Percentiles rank a stretch among this genome's conserved stretches.
These are phyloP conservation scores for Phytophthora cactorum DNA, from an alignment of 352 stramenopile genomes.

Conservation along the genomic window DNA sequence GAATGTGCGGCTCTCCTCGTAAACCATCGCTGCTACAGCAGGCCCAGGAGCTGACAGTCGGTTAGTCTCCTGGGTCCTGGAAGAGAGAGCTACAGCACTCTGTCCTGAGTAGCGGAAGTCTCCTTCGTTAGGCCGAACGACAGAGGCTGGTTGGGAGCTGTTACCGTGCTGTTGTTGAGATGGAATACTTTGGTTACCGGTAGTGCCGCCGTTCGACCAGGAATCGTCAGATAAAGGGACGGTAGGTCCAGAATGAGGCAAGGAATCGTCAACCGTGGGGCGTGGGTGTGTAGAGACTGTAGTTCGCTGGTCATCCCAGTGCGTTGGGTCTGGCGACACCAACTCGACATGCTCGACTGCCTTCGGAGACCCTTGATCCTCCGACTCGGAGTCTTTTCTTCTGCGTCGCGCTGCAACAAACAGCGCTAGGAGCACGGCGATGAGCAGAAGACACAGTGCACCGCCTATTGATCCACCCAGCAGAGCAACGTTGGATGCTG, in stretches of 20 bases:
- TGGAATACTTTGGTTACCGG: background rate
- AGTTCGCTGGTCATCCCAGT: constrained; percentile 1
- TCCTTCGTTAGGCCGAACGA: background rate
- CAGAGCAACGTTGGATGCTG: constrained; percentile 15
- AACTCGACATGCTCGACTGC: constrained; percentile 14
- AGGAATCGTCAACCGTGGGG: constrained; percentile 23
- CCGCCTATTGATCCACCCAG: constrained; percentile 25
- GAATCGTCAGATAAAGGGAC: constrained; percentile 13
- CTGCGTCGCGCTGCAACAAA: constrained; percentile 14
- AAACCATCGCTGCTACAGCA: background rate
- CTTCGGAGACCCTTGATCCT: constrained; percentile 14
- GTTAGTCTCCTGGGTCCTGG: constrained; percentile 3
- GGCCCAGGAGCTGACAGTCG: background rate
- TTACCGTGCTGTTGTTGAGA: background rate
- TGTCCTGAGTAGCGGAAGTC: constrained; percentile 4
- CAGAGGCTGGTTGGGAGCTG: background rate
- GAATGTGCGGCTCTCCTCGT: constrained; percentile 1
- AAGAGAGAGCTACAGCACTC: background rate
- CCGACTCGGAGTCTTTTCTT: constrained; percentile 11
- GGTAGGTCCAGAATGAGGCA: constrained; percentile 12
- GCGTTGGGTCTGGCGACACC: constrained; percentile 7
- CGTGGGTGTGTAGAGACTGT: constrained; percentile 21
- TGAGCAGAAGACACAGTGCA: constrained; percentile 19
- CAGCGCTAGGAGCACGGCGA: constrained; percentile 18
- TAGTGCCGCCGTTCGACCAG: constrained; percentile 8